Evolutionary conservation across 768 basidiomycete species (phyloP).

Genomic region (Kwoniella pini): DNA sequence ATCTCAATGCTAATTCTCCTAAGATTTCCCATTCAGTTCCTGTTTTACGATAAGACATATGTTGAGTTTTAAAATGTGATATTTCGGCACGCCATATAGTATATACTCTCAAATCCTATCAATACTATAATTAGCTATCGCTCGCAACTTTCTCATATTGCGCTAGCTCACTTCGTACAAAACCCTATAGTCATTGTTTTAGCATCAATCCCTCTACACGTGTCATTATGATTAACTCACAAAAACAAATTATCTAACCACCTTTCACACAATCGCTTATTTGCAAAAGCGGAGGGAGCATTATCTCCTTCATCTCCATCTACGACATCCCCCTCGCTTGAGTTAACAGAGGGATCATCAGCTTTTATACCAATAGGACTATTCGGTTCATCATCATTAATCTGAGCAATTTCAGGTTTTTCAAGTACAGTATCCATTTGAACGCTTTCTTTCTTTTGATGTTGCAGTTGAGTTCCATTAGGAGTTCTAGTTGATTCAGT

Average conservation of each 20-base stretch:
- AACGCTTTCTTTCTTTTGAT: conserved; percentile 45
- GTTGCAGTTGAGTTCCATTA: conserved; percentile 6
- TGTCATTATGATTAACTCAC: conserved; percentile 19
- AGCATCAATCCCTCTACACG: background rate
- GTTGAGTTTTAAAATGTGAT: conserved; percentile 98
- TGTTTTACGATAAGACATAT: conserved; percentile 95
- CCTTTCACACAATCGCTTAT: conserved; percentile 92
- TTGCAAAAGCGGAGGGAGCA: conserved; percentile 76
- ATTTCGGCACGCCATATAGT: conserved; percentile 99
- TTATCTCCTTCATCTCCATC: conserved; percentile 21
- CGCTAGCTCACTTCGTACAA: conserved; percentile 75
- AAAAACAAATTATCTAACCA: conserved; percentile 86
- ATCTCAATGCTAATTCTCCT: conserved; percentile 85
- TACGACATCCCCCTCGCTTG: conserved; percentile 43
- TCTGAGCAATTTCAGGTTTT: conserved; percentile 47
- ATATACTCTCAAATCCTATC: conserved; percentile 90
- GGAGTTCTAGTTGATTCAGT: conserved; percentile 60
- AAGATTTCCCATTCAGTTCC: conserved; percentile 98
- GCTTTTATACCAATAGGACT: conserved; percentile 28
- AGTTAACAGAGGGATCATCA: conserved; percentile 25
- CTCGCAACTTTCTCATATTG: background rate
- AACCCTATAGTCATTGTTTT: conserved; percentile 65
- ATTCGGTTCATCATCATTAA: conserved; percentile 25
- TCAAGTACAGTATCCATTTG: conserved; percentile 39
- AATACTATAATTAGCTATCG: conserved; percentile 27